Evolutionary conservation across 352 stramenopile species (phyloP).

Genomic region (Phytopythium delawarense): DNA sequence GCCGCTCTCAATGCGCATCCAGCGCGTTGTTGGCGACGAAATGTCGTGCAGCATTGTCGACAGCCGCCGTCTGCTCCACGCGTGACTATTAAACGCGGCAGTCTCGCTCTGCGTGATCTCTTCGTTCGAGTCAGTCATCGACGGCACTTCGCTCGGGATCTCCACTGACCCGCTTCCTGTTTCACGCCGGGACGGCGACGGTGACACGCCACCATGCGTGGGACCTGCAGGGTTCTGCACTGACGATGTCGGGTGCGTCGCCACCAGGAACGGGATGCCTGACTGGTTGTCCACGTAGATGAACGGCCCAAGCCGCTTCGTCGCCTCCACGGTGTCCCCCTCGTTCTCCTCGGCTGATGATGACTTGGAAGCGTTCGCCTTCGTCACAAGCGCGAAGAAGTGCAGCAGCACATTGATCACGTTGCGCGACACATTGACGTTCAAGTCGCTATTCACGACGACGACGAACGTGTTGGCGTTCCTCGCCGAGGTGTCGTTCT

Average conservation of each 20-base stretch:
- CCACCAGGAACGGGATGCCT: constrained; percentile 77
- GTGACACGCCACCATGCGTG: constrained; percentile 4
- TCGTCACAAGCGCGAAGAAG: constrained; percentile 73
- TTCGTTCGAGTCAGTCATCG: constrained; percentile 26
- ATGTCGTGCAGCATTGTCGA: constrained; percentile 75
- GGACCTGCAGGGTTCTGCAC: not conserved
- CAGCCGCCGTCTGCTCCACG: constrained; percentile 61
- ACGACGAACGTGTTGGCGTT: constrained; percentile 66
- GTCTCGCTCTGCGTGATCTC: constrained; percentile 40
- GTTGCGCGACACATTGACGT: constrained; percentile 79
- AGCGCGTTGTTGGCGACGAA: constrained; percentile 62
- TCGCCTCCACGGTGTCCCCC: constrained; percentile 19
- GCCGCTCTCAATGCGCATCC: constrained; percentile 61
- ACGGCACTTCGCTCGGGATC: constrained; percentile 47
- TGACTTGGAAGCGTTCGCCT: constrained; percentile 32
- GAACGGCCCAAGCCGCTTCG: constrained; percentile 61
- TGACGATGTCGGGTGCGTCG: constrained; percentile 35
- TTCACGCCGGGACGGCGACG: constrained; percentile 6
- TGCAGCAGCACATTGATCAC: constrained; percentile 81
- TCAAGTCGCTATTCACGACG: constrained; percentile 77
- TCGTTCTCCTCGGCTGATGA: constrained; percentile 18
- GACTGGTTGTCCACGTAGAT: constrained; percentile 88
- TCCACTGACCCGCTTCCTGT: constrained; percentile 37
- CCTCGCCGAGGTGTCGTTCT: constrained; percentile 48
- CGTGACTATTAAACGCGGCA: constrained; percentile 41